Conservation (phyloP, 768 basidiomycete species). For the Chalciporus chontae region DNA sequence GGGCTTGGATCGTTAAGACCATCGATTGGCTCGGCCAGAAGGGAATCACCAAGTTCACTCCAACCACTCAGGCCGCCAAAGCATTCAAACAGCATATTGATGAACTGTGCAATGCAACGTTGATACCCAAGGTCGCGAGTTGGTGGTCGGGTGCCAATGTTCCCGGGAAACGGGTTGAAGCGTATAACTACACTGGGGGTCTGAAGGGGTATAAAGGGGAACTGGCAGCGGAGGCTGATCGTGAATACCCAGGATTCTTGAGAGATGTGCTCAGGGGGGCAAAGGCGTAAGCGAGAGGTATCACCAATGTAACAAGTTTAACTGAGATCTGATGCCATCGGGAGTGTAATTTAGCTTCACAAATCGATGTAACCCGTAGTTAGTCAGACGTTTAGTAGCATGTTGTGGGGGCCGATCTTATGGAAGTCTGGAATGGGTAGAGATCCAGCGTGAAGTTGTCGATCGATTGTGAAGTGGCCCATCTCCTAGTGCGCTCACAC, state of each 20-base stretch:
- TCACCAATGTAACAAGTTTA: too few species aligned
- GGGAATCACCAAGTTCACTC: constrained; percentile 8
- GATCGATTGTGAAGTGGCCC: too few species aligned
- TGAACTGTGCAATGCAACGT: not conserved
- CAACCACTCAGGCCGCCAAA: not conserved
- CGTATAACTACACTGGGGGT: constrained; percentile 7
- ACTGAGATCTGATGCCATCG: too few species aligned
- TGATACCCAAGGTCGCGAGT: constrained; percentile 6
- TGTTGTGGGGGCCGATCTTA: too few species aligned
- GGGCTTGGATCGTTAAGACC: constrained; percentile 3
- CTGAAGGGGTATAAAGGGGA: constrained; percentile 8
- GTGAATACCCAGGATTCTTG: constrained; percentile 5
- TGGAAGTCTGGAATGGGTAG: too few species aligned
- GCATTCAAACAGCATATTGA: constrained; percentile 3
- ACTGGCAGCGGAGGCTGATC: constrained; percentile 7
- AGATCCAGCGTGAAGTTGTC: too few species aligned
- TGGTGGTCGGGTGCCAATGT: constrained; percentile 11
- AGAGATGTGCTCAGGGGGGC: too few species aligned
- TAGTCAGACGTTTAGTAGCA: too few species aligned
- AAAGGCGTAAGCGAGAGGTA: too few species aligned
- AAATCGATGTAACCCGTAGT: too few species aligned
- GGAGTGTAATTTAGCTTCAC: too few species aligned
- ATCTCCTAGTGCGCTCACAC: too few species aligned
- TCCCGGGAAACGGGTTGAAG: constrained; percentile 3
- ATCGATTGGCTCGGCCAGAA: constrained; percentile 1